phyloP scores from a whole-genome alignment of 768 basidiomycete species.

The Lanmaoa rubissima region DNA sequence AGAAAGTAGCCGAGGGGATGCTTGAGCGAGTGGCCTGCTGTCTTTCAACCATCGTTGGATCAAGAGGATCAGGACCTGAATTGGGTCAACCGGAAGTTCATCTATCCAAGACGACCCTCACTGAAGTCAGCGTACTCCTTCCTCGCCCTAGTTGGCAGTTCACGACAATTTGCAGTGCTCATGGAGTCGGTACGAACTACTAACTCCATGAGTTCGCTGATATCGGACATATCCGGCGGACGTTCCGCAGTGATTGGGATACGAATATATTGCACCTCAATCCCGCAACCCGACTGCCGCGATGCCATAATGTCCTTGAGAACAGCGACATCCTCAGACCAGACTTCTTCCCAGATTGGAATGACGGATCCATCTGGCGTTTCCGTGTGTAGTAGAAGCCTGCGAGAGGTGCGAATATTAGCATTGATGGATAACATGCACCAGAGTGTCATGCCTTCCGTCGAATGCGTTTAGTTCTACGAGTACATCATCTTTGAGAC shows the following conservation, averaged over 20 bases:
- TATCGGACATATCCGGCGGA: constrained; percentile 69
- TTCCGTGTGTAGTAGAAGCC: constrained; percentile 88
- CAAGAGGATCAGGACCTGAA: constrained; percentile 74
- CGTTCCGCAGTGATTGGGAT: constrained; percentile 93
- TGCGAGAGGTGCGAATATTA: constrained; percentile 26
- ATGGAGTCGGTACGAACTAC: constrained; percentile 66
- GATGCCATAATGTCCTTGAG: constrained; percentile 86
- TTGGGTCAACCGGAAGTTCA: neutral
- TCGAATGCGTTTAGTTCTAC: constrained; percentile 81
- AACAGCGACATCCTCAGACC: constrained; percentile 66
- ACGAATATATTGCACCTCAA: constrained; percentile 74
- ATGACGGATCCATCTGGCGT: constrained; percentile 82
- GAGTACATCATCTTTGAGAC: constrained; percentile 84
- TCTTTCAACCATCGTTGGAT: constrained; percentile 79
- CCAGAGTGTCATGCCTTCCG: constrained; percentile 56
- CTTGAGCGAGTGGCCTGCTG: constrained; percentile 30
- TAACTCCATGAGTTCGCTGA: constrained; percentile 76
- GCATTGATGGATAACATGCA: neutral
- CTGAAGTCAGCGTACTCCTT: constrained; percentile 87
- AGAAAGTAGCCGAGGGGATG: constrained; percentile 24
- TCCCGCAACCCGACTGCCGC: constrained; percentile 41
- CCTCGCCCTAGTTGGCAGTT: constrained; percentile 96
- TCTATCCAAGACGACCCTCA: constrained; percentile 32
- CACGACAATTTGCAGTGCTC: constrained; percentile 80
- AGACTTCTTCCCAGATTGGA: constrained; percentile 93